Evolutionary conservation across 1,139 yeast genomes (phyloP).

Genomic region (Blastobotrys indianensis): DNA sequence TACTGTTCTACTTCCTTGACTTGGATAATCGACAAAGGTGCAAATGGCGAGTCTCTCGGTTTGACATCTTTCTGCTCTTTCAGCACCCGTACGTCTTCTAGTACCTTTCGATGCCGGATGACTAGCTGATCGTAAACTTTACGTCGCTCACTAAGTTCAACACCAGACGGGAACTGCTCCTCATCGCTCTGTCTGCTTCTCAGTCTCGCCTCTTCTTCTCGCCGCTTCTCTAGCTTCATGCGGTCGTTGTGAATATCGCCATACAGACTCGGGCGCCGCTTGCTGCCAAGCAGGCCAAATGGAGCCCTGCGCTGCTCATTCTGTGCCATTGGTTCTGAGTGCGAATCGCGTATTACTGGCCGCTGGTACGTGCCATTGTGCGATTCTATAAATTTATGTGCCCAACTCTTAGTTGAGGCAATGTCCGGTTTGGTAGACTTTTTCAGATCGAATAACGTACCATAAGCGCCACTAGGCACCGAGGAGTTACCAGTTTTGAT

Average conservation of each 20-base stretch:
- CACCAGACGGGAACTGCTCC: conserved; percentile 7
- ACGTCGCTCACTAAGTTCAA: conserved; percentile 7
- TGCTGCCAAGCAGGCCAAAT: conserved; percentile 3
- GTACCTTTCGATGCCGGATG: conserved; percentile 16
- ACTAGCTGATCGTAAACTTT: conserved; percentile 17
- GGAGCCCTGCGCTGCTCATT: conserved; percentile 1
- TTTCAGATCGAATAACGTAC: conserved; percentile 15
- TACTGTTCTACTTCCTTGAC: conserved; percentile 35
- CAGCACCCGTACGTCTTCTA: conserved; percentile 16
- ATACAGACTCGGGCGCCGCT: not conserved
- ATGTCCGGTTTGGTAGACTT: not conserved
- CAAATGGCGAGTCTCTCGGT: conserved; percentile 14
- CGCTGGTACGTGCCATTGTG: conserved; percentile 2
- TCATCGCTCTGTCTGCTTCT: conserved; percentile 10
- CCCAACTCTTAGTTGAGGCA: not conserved
- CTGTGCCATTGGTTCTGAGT: not conserved
- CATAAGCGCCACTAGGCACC: conserved; percentile 15
- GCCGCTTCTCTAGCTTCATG: conserved; percentile 4
- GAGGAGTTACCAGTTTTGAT: too few relatives aligned
- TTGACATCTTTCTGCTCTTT: conserved; percentile 10
- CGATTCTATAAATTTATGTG: not conserved
- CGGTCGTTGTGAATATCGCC: conserved; percentile 7
- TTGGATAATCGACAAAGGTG: conserved; percentile 33
- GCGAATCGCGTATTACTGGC: not conserved
- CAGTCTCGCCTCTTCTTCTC: conserved; percentile 10